A percentile compares a stretch with the other conserved stretches of the same genome.
phyloP scores from a whole-genome alignment of 192 early-diverging fungal species.

The Podila verticillata region DNA sequence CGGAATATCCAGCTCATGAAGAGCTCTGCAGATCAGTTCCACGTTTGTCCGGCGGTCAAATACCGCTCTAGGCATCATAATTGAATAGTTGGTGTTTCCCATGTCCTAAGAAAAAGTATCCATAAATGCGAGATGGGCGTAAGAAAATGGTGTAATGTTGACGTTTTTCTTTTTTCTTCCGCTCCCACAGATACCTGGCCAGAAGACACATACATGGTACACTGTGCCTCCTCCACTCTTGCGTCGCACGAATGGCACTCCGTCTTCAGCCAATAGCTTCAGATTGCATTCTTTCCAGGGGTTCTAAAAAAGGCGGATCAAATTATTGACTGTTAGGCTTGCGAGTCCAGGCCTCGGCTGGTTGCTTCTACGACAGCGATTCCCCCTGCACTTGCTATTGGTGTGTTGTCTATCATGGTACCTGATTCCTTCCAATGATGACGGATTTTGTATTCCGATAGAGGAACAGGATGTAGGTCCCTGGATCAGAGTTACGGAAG shows the following conservation, averaged over 20 bases:
- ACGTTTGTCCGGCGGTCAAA: conserved; percentile 84
- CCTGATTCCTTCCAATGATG: conserved; percentile 96
- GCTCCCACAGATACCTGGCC: not conserved
- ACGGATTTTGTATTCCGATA: conserved; percentile 91
- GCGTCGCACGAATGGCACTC: conserved; percentile 87
- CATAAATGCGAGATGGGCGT: no score
- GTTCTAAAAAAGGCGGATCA: conserved; percentile 66
- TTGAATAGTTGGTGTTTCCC: conserved; percentile 95
- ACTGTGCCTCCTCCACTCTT: conserved; percentile 94
- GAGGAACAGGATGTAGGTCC: conserved; percentile 78
- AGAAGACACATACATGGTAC: conserved; percentile 75
- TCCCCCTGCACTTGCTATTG: no score
- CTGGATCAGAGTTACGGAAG: conserved; percentile 75
- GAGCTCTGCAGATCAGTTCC: conserved; percentile 76
- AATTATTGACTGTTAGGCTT: not conserved
- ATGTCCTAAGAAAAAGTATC: conserved; percentile 67
- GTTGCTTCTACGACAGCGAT: no score
- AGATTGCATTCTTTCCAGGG: conserved; percentile 97
- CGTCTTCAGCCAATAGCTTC: conserved; percentile 66
- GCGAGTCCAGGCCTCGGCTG: not conserved
- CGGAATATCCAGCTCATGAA: conserved; percentile 81
- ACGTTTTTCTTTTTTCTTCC: not conserved
- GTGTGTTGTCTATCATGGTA: conserved; percentile 10
- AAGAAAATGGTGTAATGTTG: not conserved
- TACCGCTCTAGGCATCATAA: conserved; percentile 87